Conservation (phyloP, 208 protist genomes). For the Acanthamoeba sp. region DNA sequence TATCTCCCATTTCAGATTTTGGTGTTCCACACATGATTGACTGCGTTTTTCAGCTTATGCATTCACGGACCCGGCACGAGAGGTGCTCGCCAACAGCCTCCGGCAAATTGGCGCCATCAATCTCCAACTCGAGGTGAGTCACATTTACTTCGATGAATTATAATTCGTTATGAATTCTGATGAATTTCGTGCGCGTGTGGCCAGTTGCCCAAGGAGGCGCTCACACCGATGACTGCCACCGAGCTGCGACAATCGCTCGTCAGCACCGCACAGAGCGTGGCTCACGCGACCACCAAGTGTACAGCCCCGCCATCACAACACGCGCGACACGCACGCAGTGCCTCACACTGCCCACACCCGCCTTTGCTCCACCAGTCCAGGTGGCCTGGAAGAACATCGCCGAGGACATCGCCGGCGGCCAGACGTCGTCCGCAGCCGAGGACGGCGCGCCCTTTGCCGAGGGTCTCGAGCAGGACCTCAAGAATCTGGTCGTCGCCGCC, state of each 20-base stretch:
- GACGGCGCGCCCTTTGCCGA: background rate
- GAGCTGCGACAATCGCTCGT: slow-evolving; percentile 35
- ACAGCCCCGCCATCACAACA: background rate
- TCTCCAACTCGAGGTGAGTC: background rate
- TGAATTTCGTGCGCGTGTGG: background rate
- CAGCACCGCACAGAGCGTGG: background rate
- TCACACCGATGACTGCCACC: slow-evolving; percentile 10
- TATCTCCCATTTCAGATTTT: too few relatives aligned
- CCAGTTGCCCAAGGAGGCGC: slow-evolving; percentile 42
- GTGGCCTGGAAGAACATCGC: slow-evolving; percentile 61
- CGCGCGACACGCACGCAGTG: background rate
- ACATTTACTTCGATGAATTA: background rate
- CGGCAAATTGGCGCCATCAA: slow-evolving; percentile 1
- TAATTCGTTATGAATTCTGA: background rate
- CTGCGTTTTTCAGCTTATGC: background rate
- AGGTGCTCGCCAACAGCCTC: background rate
- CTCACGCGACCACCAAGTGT: slow-evolving; percentile 50
- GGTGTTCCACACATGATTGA: background rate
- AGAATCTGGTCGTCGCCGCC: slow-evolving; percentile 62
- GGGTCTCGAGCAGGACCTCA: slow-evolving; percentile 3
- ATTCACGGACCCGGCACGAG: background rate
- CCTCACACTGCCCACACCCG: background rate
- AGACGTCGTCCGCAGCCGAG: slow-evolving; percentile 11
- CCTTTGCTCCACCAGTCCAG: background rate
- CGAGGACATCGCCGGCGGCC: slow-evolving; percentile 41